These are phyloP conservation scores for Przewalskia tangutica DNA, from an alignment of 257 asterid species.

Conservation along the genomic window DNA sequence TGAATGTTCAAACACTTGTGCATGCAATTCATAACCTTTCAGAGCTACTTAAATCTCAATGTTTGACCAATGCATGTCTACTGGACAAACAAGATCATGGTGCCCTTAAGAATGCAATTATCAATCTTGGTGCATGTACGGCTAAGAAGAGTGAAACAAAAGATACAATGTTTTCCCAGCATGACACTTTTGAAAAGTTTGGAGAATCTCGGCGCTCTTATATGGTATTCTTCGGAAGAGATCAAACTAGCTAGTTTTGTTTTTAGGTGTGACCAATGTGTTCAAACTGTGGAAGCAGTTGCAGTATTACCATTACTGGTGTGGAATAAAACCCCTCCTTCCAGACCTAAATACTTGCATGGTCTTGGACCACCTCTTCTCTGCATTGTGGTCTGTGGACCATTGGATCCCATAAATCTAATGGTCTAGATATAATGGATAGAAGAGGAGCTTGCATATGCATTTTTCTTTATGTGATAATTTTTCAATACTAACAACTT, in stretches of 20 bases:
- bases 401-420: neutral
- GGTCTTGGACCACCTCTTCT: neutral
- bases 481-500: neutral
- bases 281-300: neutral
- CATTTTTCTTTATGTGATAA: neutral
- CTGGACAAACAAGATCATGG: constrained; percentile 40
- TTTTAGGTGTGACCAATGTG: neutral
- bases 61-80: constrained; percentile 25
- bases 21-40: constrained; percentile 53
- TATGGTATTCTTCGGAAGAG: constrained; percentile 28
- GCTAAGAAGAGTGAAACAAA: constrained; percentile 25
- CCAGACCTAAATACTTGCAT: neutral
- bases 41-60: constrained; percentile 42
- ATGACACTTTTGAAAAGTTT: constrained; percentile 25
- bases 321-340: neutral
- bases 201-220: constrained; percentile 14
- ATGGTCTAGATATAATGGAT: neutral
- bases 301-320: neutral
- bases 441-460: neutral
- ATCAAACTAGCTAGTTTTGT: neutral
- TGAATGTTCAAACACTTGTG: constrained; percentile 41
- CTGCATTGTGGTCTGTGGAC: neutral
- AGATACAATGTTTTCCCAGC: constrained; percentile 14
- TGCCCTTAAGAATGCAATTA: constrained; percentile 34
- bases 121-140: constrained; percentile 48